Evolutionary conservation across 1,139 yeast genomes (phyloP).

Genomic region (Kazachstania sp.): DNA sequence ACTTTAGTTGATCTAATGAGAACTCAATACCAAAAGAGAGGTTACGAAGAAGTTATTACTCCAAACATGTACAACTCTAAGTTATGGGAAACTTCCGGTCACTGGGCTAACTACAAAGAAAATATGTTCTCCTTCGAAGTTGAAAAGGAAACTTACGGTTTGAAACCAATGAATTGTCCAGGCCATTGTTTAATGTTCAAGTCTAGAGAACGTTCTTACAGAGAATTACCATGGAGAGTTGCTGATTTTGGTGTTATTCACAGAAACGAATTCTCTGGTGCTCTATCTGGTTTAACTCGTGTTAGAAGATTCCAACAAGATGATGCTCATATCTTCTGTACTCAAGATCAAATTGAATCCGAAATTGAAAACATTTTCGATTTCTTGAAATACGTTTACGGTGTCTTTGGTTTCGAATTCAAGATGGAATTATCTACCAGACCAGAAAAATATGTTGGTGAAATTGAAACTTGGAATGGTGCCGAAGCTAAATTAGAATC

Average conservation of each 20-base stretch:
- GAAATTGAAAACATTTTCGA: constrained; percentile 78
- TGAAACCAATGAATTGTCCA: constrained; percentile 98
- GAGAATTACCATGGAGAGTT: constrained; percentile 93
- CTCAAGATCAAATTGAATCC: constrained; percentile 71
- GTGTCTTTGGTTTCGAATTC: constrained; percentile 79
- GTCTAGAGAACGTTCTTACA: constrained; percentile 80
- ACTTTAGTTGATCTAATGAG: constrained; percentile 70
- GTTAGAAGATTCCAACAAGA: constrained; percentile 98
- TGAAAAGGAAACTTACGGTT: constrained; percentile 80
- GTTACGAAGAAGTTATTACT: constrained; percentile 94
- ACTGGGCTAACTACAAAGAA: constrained; percentile 95
- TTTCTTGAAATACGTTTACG: constrained; percentile 70
- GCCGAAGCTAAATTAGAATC: constrained; percentile 74
- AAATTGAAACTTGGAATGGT: constrained; percentile 73
- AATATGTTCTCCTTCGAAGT: constrained; percentile 96
- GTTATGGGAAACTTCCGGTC: constrained; percentile 97
- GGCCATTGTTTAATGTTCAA: constrained; percentile 91
- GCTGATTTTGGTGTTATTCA: constrained; percentile 95
- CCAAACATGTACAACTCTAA: constrained; percentile 95
- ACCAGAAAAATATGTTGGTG: constrained; percentile 89
- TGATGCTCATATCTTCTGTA: constrained; percentile 96
- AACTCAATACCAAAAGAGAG: constrained; percentile 78
- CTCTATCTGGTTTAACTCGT: constrained; percentile 79
- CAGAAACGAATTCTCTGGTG: constrained; percentile 94
- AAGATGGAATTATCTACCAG: constrained; percentile 88